Evolutionary conservation across 1,139 yeast genomes (phyloP).

Genomic region (Suhomyces chickasaworum): DNA sequence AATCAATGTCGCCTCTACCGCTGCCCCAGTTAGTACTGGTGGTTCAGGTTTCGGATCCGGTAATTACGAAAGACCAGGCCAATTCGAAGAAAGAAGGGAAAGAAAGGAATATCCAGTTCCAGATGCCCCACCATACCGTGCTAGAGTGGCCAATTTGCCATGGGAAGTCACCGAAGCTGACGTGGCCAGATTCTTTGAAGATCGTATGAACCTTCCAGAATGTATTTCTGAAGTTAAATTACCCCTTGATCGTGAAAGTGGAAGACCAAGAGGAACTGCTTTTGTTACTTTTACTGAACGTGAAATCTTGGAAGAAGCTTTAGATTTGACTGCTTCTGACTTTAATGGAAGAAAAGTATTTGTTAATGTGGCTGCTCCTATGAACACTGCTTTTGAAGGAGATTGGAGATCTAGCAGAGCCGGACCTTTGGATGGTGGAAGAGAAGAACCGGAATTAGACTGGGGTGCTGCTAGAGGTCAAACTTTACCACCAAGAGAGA

Average conservation of each 20-base stretch:
- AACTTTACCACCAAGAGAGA: slow-evolving; percentile 44
- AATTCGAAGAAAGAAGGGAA: slow-evolving; percentile 29
- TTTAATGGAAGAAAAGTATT: slow-evolving; percentile 77
- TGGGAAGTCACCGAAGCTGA: slow-evolving; percentile 75
- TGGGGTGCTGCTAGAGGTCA: slow-evolving; percentile 41
- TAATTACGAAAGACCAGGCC: slow-evolving; percentile 11
- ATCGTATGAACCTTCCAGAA: slow-evolving; percentile 53
- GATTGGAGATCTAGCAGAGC: slow-evolving; percentile 51
- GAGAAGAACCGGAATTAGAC: slow-evolving; percentile 30
- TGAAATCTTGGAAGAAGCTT: slow-evolving; percentile 67
- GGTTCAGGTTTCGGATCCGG: slow-evolving; percentile 16
- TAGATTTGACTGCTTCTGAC: slow-evolving; percentile 62
- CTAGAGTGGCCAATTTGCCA: slow-evolving; percentile 83
- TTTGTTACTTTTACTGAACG: slow-evolving; percentile 76
- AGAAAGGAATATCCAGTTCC: slow-evolving; percentile 85
- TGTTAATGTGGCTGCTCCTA: slow-evolving; percentile 90
- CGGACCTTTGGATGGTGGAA: slow-evolving; percentile 31
- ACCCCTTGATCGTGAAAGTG: slow-evolving; percentile 67
- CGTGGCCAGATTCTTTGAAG: slow-evolving; percentile 67
- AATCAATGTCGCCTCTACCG: slow-evolving; percentile 30
- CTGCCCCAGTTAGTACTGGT: slow-evolving; percentile 21
- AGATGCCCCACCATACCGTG: slow-evolving; percentile 88
- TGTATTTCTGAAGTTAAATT: slow-evolving; percentile 61
- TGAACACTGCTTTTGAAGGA: slow-evolving; percentile 52
- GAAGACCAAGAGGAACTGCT: slow-evolving; percentile 81